These are phyloP conservation scores for Flaveria floridana DNA, from an alignment of 140 eudicot genomes.

Conservation along the genomic window DNA sequence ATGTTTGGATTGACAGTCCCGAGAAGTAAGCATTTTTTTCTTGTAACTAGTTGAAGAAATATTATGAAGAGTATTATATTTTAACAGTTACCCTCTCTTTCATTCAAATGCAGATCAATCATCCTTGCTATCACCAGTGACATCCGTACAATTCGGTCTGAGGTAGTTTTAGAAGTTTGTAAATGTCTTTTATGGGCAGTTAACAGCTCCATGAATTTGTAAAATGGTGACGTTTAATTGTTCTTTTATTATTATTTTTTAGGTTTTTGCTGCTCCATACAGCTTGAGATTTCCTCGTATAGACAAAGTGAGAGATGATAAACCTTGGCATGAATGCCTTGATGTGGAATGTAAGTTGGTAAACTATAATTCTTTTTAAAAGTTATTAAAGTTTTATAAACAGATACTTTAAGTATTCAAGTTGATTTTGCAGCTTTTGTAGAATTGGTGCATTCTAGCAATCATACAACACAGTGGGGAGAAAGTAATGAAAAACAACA, in stretches of 20 bases:
- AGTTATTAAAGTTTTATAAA: not conserved
- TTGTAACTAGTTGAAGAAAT: constrained; percentile 5
- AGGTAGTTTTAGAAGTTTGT: constrained; percentile 42
- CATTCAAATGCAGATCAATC: constrained; percentile 56
- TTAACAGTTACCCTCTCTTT: constrained; percentile 24
- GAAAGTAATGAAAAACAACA: constrained; percentile 37
- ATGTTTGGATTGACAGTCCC: constrained; percentile 98
- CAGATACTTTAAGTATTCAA: not conserved
- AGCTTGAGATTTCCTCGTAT: constrained; percentile 97
- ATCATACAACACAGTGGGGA: constrained; percentile 78
- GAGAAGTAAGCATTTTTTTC: constrained; percentile 63
- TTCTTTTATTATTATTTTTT: constrained; percentile 14
- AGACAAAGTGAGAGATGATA: constrained; percentile 85
- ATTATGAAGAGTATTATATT: not conserved
- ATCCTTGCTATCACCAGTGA: constrained; percentile 91
- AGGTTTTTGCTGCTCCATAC: constrained; percentile 99
- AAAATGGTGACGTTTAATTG: not conserved
- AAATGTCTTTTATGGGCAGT: not conserved
- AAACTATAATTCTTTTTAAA: not conserved
- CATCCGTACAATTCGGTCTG: constrained; percentile 89
- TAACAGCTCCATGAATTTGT: not conserved
- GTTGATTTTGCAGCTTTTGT: constrained; percentile 67
- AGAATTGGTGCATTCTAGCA: constrained; percentile 86
- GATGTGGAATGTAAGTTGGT: constrained; percentile 73
- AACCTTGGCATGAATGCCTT: constrained; percentile 99